phyloP scores from a whole-genome alignment of 1,139 yeast species.

The Geotrichum histeridarum region DNA sequence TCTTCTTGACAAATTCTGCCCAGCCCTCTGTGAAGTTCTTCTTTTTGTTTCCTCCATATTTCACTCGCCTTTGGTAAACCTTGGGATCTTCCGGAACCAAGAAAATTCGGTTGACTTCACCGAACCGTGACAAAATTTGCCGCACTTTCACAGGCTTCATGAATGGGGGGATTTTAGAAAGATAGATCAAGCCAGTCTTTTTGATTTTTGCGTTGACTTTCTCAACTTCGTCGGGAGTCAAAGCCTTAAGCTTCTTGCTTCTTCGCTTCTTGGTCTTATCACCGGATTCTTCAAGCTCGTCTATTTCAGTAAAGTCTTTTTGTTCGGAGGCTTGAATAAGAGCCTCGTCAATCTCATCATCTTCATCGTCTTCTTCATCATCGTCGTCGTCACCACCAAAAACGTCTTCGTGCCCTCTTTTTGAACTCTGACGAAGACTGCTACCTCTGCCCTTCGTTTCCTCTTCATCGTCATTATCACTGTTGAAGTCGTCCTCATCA shows the following conservation, averaged over 20 bases:
- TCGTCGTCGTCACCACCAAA: conserved; percentile 16
- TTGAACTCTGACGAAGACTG: neutral
- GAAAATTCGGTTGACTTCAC: conserved; percentile 78
- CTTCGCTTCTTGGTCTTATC: conserved; percentile 6
- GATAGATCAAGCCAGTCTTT: conserved; percentile 84
- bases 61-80: conserved; percentile 61
- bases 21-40: conserved; percentile 89
- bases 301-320: conserved; percentile 13
- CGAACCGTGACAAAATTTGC: conserved; percentile 74
- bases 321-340: conserved; percentile 11
- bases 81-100: conserved; percentile 79
- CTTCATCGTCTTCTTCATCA: conserved; percentile 15
- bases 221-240: conserved; percentile 34
- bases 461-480: conserved; percentile 14
- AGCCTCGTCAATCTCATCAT: conserved; percentile 17
- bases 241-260: conserved; percentile 29
- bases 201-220: conserved; percentile 42
- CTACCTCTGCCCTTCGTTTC: conserved; percentile 11
- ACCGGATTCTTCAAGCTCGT: conserved; percentile 2
- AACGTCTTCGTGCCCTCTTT: conserved; percentile 9
- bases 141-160: conserved; percentile 93
- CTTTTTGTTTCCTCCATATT: conserved; percentile 92
- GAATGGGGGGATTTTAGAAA: conserved; percentile 89
- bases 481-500: conserved; percentile 14
- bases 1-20: conserved; percentile 84